Conservation (phyloP, 345 rosid genomes). For the Eucalyptus sp. region DNA sequence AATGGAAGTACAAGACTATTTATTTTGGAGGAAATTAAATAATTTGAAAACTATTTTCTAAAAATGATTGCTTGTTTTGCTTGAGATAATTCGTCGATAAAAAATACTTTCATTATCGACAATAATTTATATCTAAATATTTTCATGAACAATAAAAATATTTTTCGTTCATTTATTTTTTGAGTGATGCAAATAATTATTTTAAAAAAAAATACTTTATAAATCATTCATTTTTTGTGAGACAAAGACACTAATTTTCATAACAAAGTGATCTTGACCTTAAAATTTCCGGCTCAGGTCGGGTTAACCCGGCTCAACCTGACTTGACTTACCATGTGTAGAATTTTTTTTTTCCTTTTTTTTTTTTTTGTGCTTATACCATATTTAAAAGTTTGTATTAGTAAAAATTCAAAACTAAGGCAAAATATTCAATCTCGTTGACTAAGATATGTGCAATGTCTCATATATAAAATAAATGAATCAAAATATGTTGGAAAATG, state of each 20-base stretch:
- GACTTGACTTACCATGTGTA: not conserved
- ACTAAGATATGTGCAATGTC: not conserved
- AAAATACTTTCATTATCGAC: not conserved
- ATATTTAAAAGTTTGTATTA: not conserved
- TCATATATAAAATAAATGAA: not conserved
- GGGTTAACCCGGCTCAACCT: not conserved
- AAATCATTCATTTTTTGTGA: not conserved
- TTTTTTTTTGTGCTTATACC: not conserved
- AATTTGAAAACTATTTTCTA: not conserved
- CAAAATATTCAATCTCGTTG: not conserved
- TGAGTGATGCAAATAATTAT: accelerated
- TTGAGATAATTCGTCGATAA: not conserved
- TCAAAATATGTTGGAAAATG: not conserved
- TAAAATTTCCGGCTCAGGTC: not conserved
- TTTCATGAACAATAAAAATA: no score
- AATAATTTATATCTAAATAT: not conserved
- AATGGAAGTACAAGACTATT: not conserved
- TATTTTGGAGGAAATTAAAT: not conserved
- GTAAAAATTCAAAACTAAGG: not conserved
- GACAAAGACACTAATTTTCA: not conserved
- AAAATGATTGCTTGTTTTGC: not conserved
- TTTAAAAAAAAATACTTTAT: not conserved
- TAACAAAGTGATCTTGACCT: not conserved
- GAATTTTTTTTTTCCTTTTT: not conserved
- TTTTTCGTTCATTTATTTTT: not conserved